phyloP scores from a whole-genome alignment of 345 rosid genomes.

The Triadica sebifera region DNA sequence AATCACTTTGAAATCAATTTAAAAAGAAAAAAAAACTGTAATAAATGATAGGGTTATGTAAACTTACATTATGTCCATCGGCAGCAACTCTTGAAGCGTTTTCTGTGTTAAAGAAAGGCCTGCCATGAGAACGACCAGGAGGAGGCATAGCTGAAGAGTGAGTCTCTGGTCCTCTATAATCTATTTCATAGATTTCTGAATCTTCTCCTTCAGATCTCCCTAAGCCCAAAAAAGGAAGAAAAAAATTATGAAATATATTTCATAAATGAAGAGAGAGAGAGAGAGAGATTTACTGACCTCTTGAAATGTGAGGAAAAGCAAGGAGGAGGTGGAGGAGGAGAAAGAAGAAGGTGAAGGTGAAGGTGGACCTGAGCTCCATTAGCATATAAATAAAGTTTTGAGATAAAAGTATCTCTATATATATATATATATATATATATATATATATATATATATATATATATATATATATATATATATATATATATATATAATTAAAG shows the following conservation, averaged over 20 bases:
- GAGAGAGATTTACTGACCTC: conserved; percentile 16
- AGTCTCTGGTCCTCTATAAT: conserved; percentile 57
- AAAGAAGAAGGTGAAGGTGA: conserved; percentile 8
- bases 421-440: neutral
- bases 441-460: too few relatives aligned
- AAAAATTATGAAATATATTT: neutral
- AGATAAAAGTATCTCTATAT: neutral
- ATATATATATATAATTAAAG: too few relatives aligned
- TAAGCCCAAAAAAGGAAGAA: neutral
- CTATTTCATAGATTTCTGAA: conserved; percentile 39
- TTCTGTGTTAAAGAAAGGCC: conserved; percentile 20
- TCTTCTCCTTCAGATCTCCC: conserved; percentile 16
- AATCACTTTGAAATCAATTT: too few relatives aligned
- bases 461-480: too few relatives aligned
- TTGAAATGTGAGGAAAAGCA: conserved; percentile 19
- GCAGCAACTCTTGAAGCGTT: too few relatives aligned
- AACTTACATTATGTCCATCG: neutral
- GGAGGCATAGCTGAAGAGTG: conserved; percentile 43
- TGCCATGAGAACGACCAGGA: conserved; percentile 35
- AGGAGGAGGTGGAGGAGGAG: conserved; percentile 33
- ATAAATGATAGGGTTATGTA: too few relatives aligned
- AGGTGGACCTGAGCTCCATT: conserved; percentile 31
- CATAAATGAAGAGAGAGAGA: neutral
- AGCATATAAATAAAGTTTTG: neutral
- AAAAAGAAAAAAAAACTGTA: too few relatives aligned